phyloP scores from a whole-genome alignment of 176 grass and related monocot genomes.

The Oryza glumipatula region DNA sequence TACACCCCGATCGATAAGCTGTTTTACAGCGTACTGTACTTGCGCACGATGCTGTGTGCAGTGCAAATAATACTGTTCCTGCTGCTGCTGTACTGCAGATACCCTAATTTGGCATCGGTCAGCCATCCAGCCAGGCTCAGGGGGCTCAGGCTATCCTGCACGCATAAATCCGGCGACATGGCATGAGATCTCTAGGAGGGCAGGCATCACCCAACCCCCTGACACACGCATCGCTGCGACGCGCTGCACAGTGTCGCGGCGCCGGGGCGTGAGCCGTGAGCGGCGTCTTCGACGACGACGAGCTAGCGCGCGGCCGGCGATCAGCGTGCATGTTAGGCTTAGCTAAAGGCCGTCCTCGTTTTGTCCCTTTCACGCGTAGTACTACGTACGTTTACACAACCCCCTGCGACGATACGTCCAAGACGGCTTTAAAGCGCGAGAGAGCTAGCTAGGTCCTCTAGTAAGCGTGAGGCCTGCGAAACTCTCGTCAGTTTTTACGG shows the following conservation, averaged over 20 bases:
- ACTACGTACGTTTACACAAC: neutral
- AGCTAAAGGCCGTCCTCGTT: slow-evolving; percentile 20
- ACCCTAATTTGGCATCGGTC: neutral
- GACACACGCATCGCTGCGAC: neutral
- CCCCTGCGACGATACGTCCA: slow-evolving; percentile 19
- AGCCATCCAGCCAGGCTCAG: neutral
- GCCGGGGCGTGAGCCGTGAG: neutral
- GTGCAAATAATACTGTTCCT: neutral
- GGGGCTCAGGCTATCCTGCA: neutral
- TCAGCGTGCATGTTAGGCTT: neutral
- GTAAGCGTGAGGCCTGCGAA: neutral
- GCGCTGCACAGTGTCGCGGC: neutral
- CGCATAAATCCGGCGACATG: neutral
- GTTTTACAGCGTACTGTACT: neutral
- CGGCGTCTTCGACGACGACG: neutral
- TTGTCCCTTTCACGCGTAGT: slow-evolving; percentile 34
- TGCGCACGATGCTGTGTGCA: neutral
- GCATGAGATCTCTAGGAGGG: neutral
- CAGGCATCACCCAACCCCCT: neutral
- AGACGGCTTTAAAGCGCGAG: neutral
- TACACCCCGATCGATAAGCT: no score
- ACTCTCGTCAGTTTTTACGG: neutral
- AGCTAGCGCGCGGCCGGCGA: neutral
- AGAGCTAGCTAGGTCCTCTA: neutral
- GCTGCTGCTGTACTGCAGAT: neutral